Evolutionary conservation across 164 flowering plant species (phyloP), one percentile per base, ranked within the genome.

Genomic region (Vitis rupestris): DNA sequence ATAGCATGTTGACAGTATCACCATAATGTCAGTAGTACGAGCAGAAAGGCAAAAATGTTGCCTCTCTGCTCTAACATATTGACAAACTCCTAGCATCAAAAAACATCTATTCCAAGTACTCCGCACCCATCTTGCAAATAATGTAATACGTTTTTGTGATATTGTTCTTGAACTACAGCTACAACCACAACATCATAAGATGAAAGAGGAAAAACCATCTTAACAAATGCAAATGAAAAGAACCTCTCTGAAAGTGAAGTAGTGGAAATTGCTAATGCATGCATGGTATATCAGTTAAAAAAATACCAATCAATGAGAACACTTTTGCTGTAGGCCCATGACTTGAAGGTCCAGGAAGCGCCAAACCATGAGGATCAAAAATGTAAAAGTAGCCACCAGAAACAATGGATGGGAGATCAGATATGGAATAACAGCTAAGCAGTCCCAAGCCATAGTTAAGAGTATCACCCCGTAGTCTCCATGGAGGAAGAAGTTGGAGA

Each of bases 401-500:
- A 70, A 90, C 76, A 72, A 93, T 78, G 29, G 94, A 84, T 9
- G 75, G 88, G 64, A 95, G 82, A 82, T 93, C 91, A 74, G 84
- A 81, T 68, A 90, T 50, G 66, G 61, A 82, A 70, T 84, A 95
- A 82, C 96, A 85, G 81, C 98, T 87, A 61, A 92, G 88, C 62
- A 95, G 71, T 67, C 94, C 99, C 80, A 95, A 82, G 52, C 98
- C 99, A 74, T 93, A 95, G 74, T 82, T 88, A 23, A 95, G 83
- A 49, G 90, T 90, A 72, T 87, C 81, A 63, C 91, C 96, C 51
- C 90, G 84, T 64, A 95, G 73, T 78, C 85, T 88, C 99, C 98
- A 92, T 27, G 98, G 99, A 72, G 99, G 98, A 68, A 80, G 94
- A 72, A 88, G 82, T 74, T 91, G 95, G 65, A 93, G 90, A 63